Evolutionary conservation across 805 yeast species (phyloP), one percentile per base, ranked within the genome.

Genomic region (Cyberlindnera euphorbiiphila): DNA sequence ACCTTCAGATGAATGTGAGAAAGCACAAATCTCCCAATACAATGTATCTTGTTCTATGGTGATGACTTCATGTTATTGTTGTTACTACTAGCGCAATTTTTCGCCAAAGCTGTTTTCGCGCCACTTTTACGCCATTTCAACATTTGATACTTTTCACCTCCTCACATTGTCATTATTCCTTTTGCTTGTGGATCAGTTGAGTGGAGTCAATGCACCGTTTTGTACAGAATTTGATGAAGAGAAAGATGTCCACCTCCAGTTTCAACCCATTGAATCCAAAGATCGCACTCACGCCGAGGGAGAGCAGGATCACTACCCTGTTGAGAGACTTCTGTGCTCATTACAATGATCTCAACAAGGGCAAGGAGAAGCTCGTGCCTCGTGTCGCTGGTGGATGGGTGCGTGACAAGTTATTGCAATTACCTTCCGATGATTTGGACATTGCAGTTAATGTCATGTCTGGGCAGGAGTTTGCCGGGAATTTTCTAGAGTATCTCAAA

Each of bases 331-430:
- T 66, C 69, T 51, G 46, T 18, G 41, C 32, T 7, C 33, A 32
- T 16, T 32, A 33, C 39, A 36, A 30, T 31, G 39, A 31, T 17
- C 13, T 15, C 6, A 13, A 29, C 6, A 29, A 38, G 7, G 17
- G 37, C 4, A 29, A 33, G 13, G 34, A 32, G 3, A 36, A 40
- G n/a, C 56, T 81, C 9, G 80, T 72, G 29, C 67, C 85, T 11
- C 61, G 98, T 43, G 85, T 93, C 48, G 89, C 97, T 0, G 98
- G 98, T 24, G 98, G 98, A 0, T 91, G 98, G 98, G 98, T 93
- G 3, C 72, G 98, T 50, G 98, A 93, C 60, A 93, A 93, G 62
- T 65, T 93, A 20, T 65, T 93, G 21, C 95, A 95, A 0, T 70
- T 72, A 32, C 77, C 76, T 16, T 80, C 91, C 28, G 79, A 91